Percentiles rank a stretch among this genome's conserved stretches.
Evolutionary conservation across 345 rosid genomes (phyloP).

Genomic region (Rhodamnia argentea): DNA sequence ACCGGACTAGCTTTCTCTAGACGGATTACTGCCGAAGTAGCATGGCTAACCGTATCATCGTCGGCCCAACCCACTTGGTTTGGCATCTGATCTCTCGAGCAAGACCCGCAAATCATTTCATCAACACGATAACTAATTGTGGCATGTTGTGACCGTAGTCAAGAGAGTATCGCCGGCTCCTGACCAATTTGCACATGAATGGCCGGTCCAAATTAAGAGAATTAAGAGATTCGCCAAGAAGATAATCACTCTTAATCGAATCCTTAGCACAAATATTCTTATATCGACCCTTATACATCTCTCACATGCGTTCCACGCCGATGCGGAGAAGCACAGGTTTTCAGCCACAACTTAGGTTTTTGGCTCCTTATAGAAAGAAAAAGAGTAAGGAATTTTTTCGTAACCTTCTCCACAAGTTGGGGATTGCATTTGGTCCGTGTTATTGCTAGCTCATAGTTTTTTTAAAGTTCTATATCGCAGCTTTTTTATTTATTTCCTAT

Average conservation of each 20-base stretch:
- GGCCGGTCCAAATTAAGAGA: not conserved
- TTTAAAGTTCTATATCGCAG: not conserved
- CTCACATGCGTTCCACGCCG: not conserved
- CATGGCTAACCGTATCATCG: not conserved
- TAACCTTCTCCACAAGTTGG: not conserved
- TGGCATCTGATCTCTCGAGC: not conserved
- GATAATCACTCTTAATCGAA: not conserved
- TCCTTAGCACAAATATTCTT: not conserved
- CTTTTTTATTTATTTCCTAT: not conserved
- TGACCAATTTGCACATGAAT: fast-evolving
- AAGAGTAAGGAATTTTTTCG: not conserved
- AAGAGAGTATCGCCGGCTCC: not conserved
- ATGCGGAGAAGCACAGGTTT: not conserved
- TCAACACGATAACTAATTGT: not conserved
- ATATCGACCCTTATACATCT: not conserved
- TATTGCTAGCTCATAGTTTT: not conserved
- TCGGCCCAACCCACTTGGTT: too few species aligned
- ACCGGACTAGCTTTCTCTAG: too few species aligned
- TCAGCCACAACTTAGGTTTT: too few species aligned
- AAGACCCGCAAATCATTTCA: not conserved
- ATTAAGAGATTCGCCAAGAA: not conserved
- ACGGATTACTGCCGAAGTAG: not conserved
- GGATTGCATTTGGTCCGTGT: not conserved
- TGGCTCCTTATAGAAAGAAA: not conserved
- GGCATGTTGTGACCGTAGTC: too few species aligned